Percentiles rank a stretch among this genome's conserved stretches.
phyloP scores from a whole-genome alignment of 2,329 filamentous ascomycete species.

The Emericellopsis atlantica region DNA sequence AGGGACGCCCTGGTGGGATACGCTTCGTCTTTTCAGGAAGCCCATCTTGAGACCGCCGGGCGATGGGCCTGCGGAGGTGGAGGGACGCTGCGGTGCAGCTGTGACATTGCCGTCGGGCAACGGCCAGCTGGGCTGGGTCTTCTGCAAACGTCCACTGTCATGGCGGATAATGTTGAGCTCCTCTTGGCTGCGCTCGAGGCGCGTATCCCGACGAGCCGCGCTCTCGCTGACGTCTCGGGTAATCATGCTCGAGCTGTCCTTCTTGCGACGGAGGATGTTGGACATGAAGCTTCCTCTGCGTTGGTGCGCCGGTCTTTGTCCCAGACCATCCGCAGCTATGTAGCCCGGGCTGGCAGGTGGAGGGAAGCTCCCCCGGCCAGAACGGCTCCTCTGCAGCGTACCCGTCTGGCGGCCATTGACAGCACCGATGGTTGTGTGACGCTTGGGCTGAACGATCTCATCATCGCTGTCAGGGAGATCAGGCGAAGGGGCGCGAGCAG shows the following conservation, averaged over 20 bases:
- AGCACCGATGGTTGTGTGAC: constrained; percentile 2
- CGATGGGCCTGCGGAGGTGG: constrained; percentile 17
- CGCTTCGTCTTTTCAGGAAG: constrained; percentile 22
- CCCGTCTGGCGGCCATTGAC: constrained; percentile 1
- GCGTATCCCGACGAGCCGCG: constrained; percentile 48
- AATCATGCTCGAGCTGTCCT: constrained; percentile 35
- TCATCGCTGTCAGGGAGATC: constrained; percentile 50
- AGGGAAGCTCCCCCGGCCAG: constrained; percentile 23
- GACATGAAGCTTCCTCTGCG: constrained; percentile 40
- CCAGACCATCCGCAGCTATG: constrained; percentile 6
- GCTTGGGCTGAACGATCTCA: constrained; percentile 16
- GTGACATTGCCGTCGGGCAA: constrained; percentile 9
- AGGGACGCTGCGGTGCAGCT: constrained; percentile 16
- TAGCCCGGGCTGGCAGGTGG: constrained; percentile 9
- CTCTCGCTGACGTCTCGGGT: constrained; percentile 42
- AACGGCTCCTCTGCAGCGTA: constrained; percentile 25
- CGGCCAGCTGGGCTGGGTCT: constrained; percentile 19
- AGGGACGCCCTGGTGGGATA: constrained; percentile 16
- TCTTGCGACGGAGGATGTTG: constrained; percentile 50
- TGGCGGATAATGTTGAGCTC: constrained; percentile 35
- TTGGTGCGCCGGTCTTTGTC: constrained; percentile 14
- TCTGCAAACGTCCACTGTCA: constrained; percentile 14
- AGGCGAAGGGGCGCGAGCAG: constrained; percentile 37
- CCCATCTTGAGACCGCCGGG: constrained; percentile 9
- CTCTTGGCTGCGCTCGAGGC: constrained; percentile 43